These are phyloP conservation scores for Globisporangium carolinianum DNA, from an alignment of 352 stramenopile species.

Conservation along the genomic window DNA sequence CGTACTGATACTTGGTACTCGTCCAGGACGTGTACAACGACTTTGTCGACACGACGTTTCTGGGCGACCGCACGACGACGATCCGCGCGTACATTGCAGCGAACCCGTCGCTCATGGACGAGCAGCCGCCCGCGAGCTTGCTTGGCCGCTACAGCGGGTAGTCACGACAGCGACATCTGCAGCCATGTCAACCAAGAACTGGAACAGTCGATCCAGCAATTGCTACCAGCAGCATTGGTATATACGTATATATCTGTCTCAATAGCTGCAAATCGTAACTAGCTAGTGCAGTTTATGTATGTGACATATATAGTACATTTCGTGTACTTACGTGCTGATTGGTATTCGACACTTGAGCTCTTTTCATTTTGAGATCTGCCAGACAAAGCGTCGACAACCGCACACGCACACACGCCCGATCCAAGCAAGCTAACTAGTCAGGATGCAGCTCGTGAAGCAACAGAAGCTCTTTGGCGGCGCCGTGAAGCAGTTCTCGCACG, in stretches of 20 bases:
- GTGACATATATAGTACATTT: no score
- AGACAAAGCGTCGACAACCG: not conserved
- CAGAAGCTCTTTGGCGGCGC: conserved; percentile 65
- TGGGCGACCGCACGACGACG: conserved; percentile 85
- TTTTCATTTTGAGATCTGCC: no score
- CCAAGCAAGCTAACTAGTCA: not conserved
- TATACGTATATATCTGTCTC: no score
- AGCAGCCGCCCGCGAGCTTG: conserved; percentile 65
- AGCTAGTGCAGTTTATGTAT: no score
- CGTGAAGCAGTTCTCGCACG: conserved; percentile 84
- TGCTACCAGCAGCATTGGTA: not conserved
- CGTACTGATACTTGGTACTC: not conserved
- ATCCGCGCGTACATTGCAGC: conserved; percentile 78
- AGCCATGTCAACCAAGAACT: no score
- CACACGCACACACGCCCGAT: not conserved
- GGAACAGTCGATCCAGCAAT: not conserved
- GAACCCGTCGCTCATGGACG: conserved; percentile 80
- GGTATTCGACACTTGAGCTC: no score
- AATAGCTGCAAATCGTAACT: no score
- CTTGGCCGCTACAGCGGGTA: conserved; percentile 74
- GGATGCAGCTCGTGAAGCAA: conserved; percentile 77
- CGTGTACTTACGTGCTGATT: no score
- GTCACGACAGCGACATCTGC: not conserved
- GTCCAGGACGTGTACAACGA: conserved; percentile 51
- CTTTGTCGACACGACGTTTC: conserved; percentile 89